Conservation (phyloP, 805 yeast genomes). For the Candida silvicultrix region DNA sequence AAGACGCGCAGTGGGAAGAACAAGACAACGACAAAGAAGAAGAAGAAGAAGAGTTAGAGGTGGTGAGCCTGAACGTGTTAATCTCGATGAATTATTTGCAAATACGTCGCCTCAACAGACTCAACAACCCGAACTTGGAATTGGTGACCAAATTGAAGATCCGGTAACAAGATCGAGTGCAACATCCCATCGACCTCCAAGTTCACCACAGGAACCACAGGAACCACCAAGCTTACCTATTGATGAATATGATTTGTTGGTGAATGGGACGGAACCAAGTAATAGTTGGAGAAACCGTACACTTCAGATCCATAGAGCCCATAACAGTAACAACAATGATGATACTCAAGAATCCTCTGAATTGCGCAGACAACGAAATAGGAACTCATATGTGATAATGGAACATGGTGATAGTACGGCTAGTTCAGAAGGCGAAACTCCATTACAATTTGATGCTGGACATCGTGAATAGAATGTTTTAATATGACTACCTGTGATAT, state of each 20-base stretch:
- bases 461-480: not conserved
- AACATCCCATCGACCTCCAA: too few relatives aligned
- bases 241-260: not conserved
- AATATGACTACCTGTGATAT: too few relatives aligned
- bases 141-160: too few relatives aligned
- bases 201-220: not conserved
- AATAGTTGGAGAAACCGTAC: not conserved
- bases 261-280: not conserved
- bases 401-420: not conserved
- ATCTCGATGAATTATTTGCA: not conserved
- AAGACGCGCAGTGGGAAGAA: not conserved
- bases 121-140: too few relatives aligned
- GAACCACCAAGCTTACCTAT: not conserved
- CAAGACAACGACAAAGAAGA: not conserved
- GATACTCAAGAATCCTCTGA: not conserved
- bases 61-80: not conserved
- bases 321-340: not conserved
- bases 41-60: not conserved
- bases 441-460: not conserved
- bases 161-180: too few relatives aligned
- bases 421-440: not conserved
- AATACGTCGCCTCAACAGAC: too few relatives aligned
- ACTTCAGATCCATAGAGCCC: not conserved
- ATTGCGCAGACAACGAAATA: not conserved
- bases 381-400: not conserved